A percentile compares a stretch with the other conserved stretches of the same genome.
phyloP scores from a whole-genome alignment of 768 basidiomycete genomes.

The Lentinus tigrinus region DNA sequence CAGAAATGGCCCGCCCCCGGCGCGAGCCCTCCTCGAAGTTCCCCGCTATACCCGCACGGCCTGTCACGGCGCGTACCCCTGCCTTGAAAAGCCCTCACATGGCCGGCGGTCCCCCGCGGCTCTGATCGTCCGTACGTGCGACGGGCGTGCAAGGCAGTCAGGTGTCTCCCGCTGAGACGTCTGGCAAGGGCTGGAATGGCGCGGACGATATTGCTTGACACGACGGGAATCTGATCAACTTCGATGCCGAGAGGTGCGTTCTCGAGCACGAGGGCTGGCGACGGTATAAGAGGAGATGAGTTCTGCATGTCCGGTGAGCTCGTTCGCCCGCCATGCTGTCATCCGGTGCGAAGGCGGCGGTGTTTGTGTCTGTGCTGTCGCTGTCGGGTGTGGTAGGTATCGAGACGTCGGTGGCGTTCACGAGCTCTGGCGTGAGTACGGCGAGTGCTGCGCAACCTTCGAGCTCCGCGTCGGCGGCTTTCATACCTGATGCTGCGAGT shows the following conservation, averaged over 20 bases:
- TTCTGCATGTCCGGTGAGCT: background rate
- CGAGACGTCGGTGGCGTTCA: background rate
- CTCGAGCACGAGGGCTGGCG: background rate
- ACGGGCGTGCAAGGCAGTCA: background rate
- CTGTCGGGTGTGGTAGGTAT: background rate
- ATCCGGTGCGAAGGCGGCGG: background rate
- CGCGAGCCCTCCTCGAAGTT: background rate
- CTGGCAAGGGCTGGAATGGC: background rate
- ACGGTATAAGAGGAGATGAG: background rate
- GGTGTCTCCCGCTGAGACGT: background rate
- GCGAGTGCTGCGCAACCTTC: background rate
- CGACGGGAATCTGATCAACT: background rate
- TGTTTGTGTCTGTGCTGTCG: background rate
- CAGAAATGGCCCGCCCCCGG: background rate
- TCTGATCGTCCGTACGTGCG: background rate
- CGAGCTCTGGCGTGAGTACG: background rate
- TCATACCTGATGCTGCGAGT: constrained; percentile 24
- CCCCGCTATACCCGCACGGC: constrained; percentile 3
- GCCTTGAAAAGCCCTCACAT: constrained; percentile 9
- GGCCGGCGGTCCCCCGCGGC: background rate
- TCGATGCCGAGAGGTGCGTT: background rate
- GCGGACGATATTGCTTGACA: background rate
- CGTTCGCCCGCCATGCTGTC: background rate
- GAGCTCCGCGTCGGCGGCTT: background rate
- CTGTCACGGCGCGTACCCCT: background rate